These are phyloP conservation scores for Quercus suber DNA, from an alignment of 306 rosid species.

Conservation along the genomic window DNA sequence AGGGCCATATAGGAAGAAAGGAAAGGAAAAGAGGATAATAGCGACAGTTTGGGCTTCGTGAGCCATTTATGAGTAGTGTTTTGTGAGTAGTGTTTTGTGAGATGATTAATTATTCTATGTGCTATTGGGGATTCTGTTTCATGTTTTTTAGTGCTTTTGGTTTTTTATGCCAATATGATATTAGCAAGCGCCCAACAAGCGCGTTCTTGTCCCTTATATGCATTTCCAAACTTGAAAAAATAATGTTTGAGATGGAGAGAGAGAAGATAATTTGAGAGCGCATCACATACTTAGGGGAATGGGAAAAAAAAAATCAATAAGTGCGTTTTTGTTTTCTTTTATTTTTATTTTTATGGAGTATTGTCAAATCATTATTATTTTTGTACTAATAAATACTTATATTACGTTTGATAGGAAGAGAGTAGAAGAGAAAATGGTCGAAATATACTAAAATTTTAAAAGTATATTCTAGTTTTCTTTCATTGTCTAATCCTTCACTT, in stretches of 20 bases:
- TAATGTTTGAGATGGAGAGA: background rate
- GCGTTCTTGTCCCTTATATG: background rate
- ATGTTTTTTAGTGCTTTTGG: background rate
- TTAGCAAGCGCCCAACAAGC: background rate
- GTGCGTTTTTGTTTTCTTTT: too few relatives aligned
- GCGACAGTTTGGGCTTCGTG: slow-evolving; percentile 30
- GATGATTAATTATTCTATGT: slow-evolving; percentile 11
- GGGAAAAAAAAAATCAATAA: too few relatives aligned
- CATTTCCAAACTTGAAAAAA: background rate
- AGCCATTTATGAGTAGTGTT: slow-evolving; percentile 26
- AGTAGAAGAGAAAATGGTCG: too few relatives aligned
- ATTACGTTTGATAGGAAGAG: too few relatives aligned
- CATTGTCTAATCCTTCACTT: too few relatives aligned
- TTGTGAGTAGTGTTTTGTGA: slow-evolving; percentile 36
- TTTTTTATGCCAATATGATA: background rate
- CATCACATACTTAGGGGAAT: too few relatives aligned
- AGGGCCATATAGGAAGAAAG: background rate
- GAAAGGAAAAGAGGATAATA: slow-evolving; percentile 2
- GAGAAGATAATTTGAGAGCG: background rate
- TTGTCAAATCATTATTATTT: too few relatives aligned
- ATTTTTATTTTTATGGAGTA: too few relatives aligned
- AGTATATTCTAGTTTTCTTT: too few relatives aligned
- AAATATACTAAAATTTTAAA: too few relatives aligned
- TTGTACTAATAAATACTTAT: too few relatives aligned
- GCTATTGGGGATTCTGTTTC: slow-evolving; percentile 28